Evolutionary conservation across 345 rosid genomes (phyloP), one percentile per base, ranked within the genome.

Genomic region (Geranium brycei): DNA sequence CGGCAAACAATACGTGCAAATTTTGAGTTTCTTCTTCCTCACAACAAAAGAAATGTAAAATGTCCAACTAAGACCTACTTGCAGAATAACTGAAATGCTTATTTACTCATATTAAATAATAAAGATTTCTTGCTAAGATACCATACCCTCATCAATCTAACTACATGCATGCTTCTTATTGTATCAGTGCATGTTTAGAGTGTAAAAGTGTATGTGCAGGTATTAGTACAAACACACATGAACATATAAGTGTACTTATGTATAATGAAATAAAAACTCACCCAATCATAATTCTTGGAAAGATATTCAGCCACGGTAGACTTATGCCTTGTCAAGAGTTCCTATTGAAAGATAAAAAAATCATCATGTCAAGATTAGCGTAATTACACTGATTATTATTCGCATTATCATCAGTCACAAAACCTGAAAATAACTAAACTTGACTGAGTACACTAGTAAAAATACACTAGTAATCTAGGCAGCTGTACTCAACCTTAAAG

Each of bases 281-380:
- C 97, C 99, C 99, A 88, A 23, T 91, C 97, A 79, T 95, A 90
- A 74, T 91, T 91, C 75, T 79, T 87, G 14, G 86, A 79, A 60
- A 95, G 96, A 78, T 91, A 95, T 62, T 88, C 97, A 40, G 97
- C 93, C 19, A 95, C 97, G 7, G 99, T 95, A 69, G 99, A 88
- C 76, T 95, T 95, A 73, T 95, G 97, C 82, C 99, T 87, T 47
- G 96, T 88, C 76, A 95, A 55, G n/a, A 95, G 81, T 72, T 95
- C 99, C 99, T 95, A 81, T 64, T 73, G 69, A 59, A 69, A 65
- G 69, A 65, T 47, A 31, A 61, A 18, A 73, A 66, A 17, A 68
- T 63, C 28, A 53, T 72, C 69, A 69, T 64, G 58, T 62, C 41
- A 58, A 65, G 17, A 16, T 68, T 35, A 57, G 35, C 17, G 68